Conservation (phyloP, 176 grass and related monocot genomes). For the Melocanna baccifera region DNA sequence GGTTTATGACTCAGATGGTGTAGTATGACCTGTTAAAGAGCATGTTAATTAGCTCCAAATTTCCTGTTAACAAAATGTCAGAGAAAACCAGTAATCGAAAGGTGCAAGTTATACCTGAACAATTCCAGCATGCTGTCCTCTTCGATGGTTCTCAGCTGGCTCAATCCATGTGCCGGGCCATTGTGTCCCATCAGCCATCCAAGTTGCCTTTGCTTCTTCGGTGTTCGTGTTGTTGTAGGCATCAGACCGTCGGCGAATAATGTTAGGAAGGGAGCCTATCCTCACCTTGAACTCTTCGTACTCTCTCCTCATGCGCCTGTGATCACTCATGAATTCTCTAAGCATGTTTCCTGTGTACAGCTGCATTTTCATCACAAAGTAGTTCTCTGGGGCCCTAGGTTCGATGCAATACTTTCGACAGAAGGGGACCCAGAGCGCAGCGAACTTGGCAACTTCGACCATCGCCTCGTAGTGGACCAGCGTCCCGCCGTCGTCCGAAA, state of each 20-base stretch:
- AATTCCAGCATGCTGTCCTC: not conserved
- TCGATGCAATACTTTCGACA: constrained; percentile 4
- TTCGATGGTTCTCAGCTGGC: not conserved
- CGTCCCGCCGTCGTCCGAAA: constrained; percentile 4
- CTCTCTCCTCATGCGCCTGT: not conserved
- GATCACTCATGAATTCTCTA: constrained; percentile 28
- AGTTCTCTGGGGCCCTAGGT: not conserved
- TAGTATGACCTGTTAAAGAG: constrained; percentile 17
- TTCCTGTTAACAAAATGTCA: not conserved
- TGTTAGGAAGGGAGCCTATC: constrained; percentile 28
- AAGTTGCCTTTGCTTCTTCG: not conserved
- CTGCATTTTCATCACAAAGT: not conserved
- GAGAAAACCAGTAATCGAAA: not conserved
- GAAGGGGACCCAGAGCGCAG: not conserved
- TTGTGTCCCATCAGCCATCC: constrained; percentile 3
- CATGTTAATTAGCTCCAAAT: not conserved
- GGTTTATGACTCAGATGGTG: constrained; percentile 17
- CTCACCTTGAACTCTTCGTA: constrained; percentile 15
- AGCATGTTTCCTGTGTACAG: not conserved
- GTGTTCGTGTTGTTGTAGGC: not conserved
- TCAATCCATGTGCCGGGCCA: constrained; percentile 11
- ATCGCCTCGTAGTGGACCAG: not conserved
- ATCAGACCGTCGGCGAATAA: not conserved
- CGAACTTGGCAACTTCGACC: not conserved
- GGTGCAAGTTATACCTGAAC: not conserved